These are phyloP conservation scores for Morella rubra DNA, from an alignment of 306 rosid species.

Conservation along the genomic window DNA sequence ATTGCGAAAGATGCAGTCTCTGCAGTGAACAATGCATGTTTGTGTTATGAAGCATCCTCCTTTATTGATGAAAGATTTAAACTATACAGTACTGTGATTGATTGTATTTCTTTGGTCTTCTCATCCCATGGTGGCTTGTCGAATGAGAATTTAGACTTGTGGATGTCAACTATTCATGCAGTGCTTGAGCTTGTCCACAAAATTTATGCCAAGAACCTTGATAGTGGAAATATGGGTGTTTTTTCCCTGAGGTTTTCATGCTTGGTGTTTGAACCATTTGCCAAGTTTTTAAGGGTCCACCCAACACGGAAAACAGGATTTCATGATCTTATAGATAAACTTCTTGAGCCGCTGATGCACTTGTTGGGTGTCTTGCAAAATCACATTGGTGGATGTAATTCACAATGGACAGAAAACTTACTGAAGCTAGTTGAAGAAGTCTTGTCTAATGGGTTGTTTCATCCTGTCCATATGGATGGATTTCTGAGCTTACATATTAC, in stretches of 20 bases:
- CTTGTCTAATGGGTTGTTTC: conserved; percentile 72
- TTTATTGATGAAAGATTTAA: conserved; percentile 40
- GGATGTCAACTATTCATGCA: conserved; percentile 57
- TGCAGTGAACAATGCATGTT: conserved; percentile 29
- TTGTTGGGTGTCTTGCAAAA: conserved; percentile 51
- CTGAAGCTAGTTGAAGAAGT: conserved; percentile 67
- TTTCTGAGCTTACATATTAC: conserved; percentile 62
- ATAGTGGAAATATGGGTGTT: conserved; percentile 36
- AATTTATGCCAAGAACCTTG: conserved; percentile 44
- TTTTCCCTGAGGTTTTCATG: conserved; percentile 52
- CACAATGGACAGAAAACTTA: conserved; percentile 42
- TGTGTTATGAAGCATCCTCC: conserved; percentile 27
- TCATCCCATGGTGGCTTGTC: conserved; percentile 74
- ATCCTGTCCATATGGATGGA: conserved; percentile 69
- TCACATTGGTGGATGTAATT: conserved; percentile 40
- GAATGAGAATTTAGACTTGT: conserved; percentile 65
- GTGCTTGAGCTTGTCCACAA: conserved; percentile 58
- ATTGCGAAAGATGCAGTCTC: conserved; percentile 52
- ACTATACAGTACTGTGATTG: conserved; percentile 51
- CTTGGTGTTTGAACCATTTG: conserved; percentile 73
- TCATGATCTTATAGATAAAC: conserved; percentile 64
- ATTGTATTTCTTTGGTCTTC: conserved; percentile 69
- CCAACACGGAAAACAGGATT: conserved; percentile 67
- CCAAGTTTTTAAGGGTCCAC: conserved; percentile 67
- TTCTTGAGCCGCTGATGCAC: conserved; percentile 79